Evolutionary conservation across 352 stramenopile species (phyloP).

Genomic region (Globisporangium nunn): DNA sequence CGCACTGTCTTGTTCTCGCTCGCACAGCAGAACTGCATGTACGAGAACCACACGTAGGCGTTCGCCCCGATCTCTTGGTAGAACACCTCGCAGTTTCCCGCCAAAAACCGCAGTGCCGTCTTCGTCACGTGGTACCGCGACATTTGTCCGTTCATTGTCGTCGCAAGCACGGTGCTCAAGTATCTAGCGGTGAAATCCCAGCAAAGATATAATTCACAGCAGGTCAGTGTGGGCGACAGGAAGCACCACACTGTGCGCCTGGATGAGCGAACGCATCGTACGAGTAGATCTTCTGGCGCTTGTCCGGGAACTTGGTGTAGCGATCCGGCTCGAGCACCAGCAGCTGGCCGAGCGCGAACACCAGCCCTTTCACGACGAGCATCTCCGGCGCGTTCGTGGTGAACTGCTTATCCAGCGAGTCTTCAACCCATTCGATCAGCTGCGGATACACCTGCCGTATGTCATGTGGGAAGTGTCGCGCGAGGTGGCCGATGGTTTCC

Average conservation of each 20-base stretch:
- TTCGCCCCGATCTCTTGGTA: slow-evolving; percentile 45
- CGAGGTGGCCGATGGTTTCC: slow-evolving; percentile 51
- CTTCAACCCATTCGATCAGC: slow-evolving; percentile 63
- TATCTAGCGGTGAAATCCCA: slow-evolving; percentile 23
- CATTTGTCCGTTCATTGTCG: slow-evolving; percentile 49
- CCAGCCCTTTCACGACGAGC: slow-evolving; percentile 62
- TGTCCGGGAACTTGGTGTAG: slow-evolving; percentile 27
- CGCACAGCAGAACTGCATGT: slow-evolving; percentile 62
- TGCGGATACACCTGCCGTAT: slow-evolving; percentile 18
- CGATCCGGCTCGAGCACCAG: slow-evolving; percentile 43
- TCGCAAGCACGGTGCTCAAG: slow-evolving; percentile 49
- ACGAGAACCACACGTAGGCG: slow-evolving; percentile 48
- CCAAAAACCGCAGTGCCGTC: slow-evolving; percentile 43
- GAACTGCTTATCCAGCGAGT: slow-evolving; percentile 71
- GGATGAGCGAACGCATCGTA: slow-evolving; percentile 12
- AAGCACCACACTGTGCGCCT: not conserved
- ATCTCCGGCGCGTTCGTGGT: slow-evolving; percentile 53
- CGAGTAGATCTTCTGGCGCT: slow-evolving; percentile 62
- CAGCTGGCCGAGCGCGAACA: slow-evolving; percentile 52
- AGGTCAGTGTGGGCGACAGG: not conserved
- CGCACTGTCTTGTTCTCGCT: slow-evolving; percentile 70
- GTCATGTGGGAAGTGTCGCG: slow-evolving; percentile 38
- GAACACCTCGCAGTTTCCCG: slow-evolving; percentile 34
- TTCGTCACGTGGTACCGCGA: slow-evolving; percentile 67
- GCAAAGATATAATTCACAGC: not conserved